Base-by-base conservation (phyloP, 495 filamentous ascomycete species). In the Tuber indicum region DNA sequence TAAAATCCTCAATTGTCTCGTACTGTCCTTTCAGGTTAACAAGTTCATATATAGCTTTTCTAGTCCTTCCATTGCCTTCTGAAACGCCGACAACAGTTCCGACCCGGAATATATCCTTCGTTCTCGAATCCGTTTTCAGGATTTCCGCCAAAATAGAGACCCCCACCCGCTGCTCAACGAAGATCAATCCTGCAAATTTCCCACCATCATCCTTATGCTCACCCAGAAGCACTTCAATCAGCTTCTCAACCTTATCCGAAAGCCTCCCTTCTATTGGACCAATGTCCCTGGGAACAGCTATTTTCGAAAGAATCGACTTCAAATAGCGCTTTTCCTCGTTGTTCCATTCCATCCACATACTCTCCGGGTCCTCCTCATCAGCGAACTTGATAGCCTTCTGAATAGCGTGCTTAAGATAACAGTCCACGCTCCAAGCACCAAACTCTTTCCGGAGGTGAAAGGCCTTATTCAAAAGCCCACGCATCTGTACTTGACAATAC, bases 21-120 rank as follows among this genome's bases (percentile, higher is more conserved):
- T 86, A 82, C 75, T 92, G 91, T 72, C 85, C 85, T 16, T 87
- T 87, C 12, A 85, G 79, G 12, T 87, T 87, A 1, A 87, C 85
- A 21, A 94, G 84, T 58, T 95, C 91, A 6, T 88, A 87, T 17
- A 97, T 85, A 49, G 87, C 86, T 49, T 84, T 84, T 75, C 78
- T 72, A 66, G 87, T 89, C 19, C 86, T 84, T 0, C 85, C 85
- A 2, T 81, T 79, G 73, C 85, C 84, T 9, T 79, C 86, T 3
- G 93, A 92, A 71, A 87, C 89, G n/a, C 95, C 96, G 42, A 96
- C 88, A 85, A 93, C 93, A 39, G 89, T 88, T 73, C 87, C 91
- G 52, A 90, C 84, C 49, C 82, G 86, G 79, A 93, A 93, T 3
- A 86, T 83, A n/a, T 85, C 80, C 71, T 82, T 87, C 0, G 89